Percentiles rank a stretch among this genome's conserved stretches.
Evolutionary conservation across 805 yeast genomes (phyloP).

Genomic region (Millerozyma acaciae): DNA sequence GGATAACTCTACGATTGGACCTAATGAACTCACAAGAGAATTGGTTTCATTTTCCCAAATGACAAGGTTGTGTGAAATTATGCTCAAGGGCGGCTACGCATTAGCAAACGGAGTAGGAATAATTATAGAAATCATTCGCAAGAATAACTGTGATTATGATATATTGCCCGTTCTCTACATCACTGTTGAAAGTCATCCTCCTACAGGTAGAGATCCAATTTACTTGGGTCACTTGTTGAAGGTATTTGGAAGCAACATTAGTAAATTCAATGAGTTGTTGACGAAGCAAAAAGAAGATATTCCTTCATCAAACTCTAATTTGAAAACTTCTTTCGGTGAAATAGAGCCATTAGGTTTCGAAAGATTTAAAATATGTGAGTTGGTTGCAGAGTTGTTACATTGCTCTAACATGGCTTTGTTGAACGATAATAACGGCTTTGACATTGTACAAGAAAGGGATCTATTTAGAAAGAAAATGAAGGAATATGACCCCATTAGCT

Average conservation of each 20-base stretch:
- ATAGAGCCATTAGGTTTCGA: conserved; percentile 45
- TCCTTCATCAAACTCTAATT: conserved; percentile 9
- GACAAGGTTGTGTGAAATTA: conserved; percentile 32
- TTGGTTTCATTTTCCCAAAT: conserved; percentile 37
- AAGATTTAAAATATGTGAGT: conserved; percentile 43
- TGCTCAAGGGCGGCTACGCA: conserved; percentile 45
- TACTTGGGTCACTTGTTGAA: conserved; percentile 41
- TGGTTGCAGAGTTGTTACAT: conserved; percentile 44
- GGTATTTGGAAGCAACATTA: conserved; percentile 37
- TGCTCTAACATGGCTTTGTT: conserved; percentile 45
- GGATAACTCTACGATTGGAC: conserved; percentile 44
- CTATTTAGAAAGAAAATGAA: conserved; percentile 37
- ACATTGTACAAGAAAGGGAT: conserved; percentile 37
- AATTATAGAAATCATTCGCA: conserved; percentile 42
- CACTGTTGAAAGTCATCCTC: conserved; percentile 44
- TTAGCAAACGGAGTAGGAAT: conserved; percentile 49
- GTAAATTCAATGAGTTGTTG: conserved; percentile 34
- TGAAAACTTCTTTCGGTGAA: conserved; percentile 32
- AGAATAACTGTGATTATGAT: conserved; percentile 45
- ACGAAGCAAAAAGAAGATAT: conserved; percentile 16
- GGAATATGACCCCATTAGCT: conserved; percentile 40
- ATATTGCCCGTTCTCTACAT: conserved; percentile 42
- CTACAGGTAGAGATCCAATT: conserved; percentile 46
- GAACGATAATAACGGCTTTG: conserved; percentile 42
- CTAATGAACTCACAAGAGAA: conserved; percentile 44